phyloP scores from a whole-genome alignment of 1,284 basidiomycete genomes.

The Limonomyces culmigenus region DNA sequence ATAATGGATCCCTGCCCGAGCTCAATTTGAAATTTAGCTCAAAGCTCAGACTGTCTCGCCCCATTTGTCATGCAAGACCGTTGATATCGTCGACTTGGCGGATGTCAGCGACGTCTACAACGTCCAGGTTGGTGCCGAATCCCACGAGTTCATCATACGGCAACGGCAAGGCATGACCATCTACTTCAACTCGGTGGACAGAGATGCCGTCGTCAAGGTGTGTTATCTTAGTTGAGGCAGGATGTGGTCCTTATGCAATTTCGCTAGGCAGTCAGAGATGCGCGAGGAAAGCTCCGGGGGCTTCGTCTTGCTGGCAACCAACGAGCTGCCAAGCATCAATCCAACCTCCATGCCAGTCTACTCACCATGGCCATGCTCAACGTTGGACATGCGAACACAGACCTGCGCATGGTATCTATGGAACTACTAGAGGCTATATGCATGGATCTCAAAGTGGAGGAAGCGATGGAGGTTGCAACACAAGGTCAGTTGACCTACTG shows the following conservation, averaged over 20 bases:
- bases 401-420: conserved; percentile 62
- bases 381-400: conserved; percentile 54
- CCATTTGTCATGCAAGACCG: conserved; percentile 48
- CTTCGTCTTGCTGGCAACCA: conserved; percentile 39
- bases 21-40: conserved; percentile 22
- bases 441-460: conserved; percentile 62
- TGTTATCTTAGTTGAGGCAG: too few species aligned
- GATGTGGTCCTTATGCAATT: background rate
- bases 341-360: conserved; percentile 70
- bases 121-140: conserved; percentile 54
- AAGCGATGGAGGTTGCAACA: conserved; percentile 44
- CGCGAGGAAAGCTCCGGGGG: conserved; percentile 51
- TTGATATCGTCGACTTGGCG: conserved; percentile 60
- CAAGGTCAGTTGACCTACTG: conserved; percentile 32
- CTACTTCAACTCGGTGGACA: conserved; percentile 49
- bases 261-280: conserved; percentile 14
- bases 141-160: conserved; percentile 70
- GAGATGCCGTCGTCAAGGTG: conserved; percentile 70
- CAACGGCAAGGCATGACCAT: conserved; percentile 50
- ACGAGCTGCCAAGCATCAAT: conserved; percentile 52
- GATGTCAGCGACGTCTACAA: conserved; percentile 80
- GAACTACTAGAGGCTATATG: conserved; percentile 67
- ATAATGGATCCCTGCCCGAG: conserved; percentile 1
- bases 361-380: conserved; percentile 72
- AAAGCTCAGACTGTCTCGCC: conserved; percentile 49